phyloP scores from a whole-genome alignment of 148 eudicot genomes.

The Camellia granthamiana region DNA sequence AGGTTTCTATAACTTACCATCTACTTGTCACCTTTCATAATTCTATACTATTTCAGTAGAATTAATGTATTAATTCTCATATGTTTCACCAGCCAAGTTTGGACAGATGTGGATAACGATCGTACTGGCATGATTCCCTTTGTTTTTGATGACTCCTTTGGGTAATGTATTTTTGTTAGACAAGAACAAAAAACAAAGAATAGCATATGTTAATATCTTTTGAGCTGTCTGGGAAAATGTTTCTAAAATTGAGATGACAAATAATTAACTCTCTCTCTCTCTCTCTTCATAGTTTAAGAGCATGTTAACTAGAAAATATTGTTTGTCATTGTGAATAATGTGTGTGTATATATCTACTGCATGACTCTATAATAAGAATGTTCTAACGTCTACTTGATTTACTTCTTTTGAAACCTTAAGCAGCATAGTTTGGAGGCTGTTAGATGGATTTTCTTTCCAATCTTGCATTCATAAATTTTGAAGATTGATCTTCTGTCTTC shows the following conservation, averaged over 20 bases:
- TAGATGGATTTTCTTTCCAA: background rate
- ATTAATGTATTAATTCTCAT: slow-evolving; percentile 1
- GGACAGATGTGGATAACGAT: slow-evolving; percentile 87
- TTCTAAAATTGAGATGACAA: no score
- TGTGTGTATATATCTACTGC: background rate
- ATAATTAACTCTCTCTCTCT: background rate
- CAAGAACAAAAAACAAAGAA: background rate
- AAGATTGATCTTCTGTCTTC: background rate
- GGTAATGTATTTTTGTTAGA: slow-evolving; percentile 33
- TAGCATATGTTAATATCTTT: background rate
- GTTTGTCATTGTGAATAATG: background rate
- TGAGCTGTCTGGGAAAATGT: background rate
- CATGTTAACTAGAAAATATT: background rate
- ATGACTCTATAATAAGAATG: background rate
- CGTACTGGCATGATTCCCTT: slow-evolving; percentile 96
- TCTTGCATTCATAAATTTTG: background rate
- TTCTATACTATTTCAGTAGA: slow-evolving; percentile 3
- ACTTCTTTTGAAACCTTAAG: background rate
- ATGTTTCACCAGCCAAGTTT: slow-evolving; percentile 60
- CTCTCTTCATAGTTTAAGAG: background rate
- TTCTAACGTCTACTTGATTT: background rate
- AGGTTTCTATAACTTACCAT: slow-evolving; percentile 41
- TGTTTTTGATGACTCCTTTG: slow-evolving; percentile 86
- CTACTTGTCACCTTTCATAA: slow-evolving; percentile 5
- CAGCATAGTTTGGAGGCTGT: background rate